These are phyloP conservation scores for Ascochyta rabiei DNA, from an alignment of 2,329 filamentous ascomycete species.

Conservation along the genomic window DNA sequence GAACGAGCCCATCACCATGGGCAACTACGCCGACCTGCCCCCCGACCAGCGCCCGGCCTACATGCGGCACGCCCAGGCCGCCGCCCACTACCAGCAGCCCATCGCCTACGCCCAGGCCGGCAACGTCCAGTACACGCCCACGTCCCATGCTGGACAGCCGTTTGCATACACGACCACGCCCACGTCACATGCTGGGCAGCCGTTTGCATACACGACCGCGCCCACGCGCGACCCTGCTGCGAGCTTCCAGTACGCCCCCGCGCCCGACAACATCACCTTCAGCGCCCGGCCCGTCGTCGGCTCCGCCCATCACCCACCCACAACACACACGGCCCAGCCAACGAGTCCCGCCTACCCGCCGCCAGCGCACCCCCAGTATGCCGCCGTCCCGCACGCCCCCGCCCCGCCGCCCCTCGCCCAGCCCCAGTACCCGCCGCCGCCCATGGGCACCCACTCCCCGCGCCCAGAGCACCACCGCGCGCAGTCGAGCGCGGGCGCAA, in stretches of 20 bases:
- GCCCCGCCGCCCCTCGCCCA: slow-evolving; percentile 23
- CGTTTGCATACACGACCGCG: slow-evolving; percentile 37
- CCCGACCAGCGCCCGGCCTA: slow-evolving; percentile 53
- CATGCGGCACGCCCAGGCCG: slow-evolving; percentile 30
- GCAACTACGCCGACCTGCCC: slow-evolving; percentile 52
- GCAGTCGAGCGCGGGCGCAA: slow-evolving; percentile 27
- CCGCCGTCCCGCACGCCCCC: slow-evolving; percentile 30
- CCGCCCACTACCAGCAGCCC: slow-evolving; percentile 27
- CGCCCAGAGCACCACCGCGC: slow-evolving; percentile 35
- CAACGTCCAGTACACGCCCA: slow-evolving; percentile 42
- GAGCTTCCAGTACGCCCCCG: slow-evolving; percentile 49
- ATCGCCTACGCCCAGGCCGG: slow-evolving; percentile 27
- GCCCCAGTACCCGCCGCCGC: slow-evolving; percentile 39
- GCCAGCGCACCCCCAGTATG: slow-evolving; percentile 31
- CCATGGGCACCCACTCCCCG: slow-evolving; percentile 36
- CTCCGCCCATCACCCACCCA: slow-evolving; percentile 17
- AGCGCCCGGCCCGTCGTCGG: slow-evolving; percentile 46
- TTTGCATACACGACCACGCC: slow-evolving; percentile 40
- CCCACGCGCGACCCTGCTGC: slow-evolving; percentile 29
- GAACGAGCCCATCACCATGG: slow-evolving; percentile 48
- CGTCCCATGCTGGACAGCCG: slow-evolving; percentile 19
- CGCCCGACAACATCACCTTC: slow-evolving; percentile 52
- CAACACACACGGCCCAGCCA: slow-evolving; percentile 37
- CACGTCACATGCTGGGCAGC: slow-evolving; percentile 18
- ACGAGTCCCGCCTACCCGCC: slow-evolving; percentile 18